Conservation (phyloP, 2,329 filamentous ascomycete species). For the Sordariomycetes sp. region DNA sequence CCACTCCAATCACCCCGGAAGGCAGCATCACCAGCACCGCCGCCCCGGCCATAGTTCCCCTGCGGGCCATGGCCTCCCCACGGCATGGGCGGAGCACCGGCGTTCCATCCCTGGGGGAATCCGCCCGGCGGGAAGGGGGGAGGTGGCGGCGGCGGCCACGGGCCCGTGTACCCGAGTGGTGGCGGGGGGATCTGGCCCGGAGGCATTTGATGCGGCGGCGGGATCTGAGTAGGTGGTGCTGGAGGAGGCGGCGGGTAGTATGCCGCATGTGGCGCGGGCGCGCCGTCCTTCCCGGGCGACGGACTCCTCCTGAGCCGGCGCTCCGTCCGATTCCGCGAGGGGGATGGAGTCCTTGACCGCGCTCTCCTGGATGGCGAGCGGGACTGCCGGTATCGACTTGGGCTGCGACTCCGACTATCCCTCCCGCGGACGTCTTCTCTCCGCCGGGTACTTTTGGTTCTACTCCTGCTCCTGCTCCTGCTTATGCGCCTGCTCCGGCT, state of each 20-base stretch:
- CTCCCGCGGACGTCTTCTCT: not conserved
- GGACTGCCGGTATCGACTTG: slow-evolving; percentile 9
- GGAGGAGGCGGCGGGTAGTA: slow-evolving; percentile 4
- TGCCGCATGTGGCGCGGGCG: slow-evolving; percentile 5
- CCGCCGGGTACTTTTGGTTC: not conserved
- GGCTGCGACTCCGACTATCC: slow-evolving; percentile 9
- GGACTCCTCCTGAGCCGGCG: not conserved
- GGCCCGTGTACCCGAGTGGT: slow-evolving; percentile 22
- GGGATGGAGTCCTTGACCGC: slow-evolving; percentile 1
- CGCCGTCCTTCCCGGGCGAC: slow-evolving; percentile 1
- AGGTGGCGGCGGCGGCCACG: slow-evolving; percentile 25
- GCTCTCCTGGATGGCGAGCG: not conserved
- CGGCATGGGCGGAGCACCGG: slow-evolving; percentile 5
- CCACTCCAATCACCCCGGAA: slow-evolving; percentile 5
- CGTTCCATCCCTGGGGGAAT: slow-evolving; percentile 13
- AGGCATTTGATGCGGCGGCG: slow-evolving; percentile 7
- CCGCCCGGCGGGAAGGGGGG: slow-evolving; percentile 10
- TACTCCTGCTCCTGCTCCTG: slow-evolving; percentile 5
- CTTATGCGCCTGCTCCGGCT: too few relatives aligned
- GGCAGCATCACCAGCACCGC: not conserved
- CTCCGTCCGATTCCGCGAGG: not conserved
- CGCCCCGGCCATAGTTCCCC: not conserved
- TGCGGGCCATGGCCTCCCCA: not conserved
- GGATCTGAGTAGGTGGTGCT: not conserved
- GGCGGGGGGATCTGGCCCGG: slow-evolving; percentile 16